Conservation (phyloP, 2,329 filamentous ascomycete genomes). For the Penicillium fuscoglaucum region DNA sequence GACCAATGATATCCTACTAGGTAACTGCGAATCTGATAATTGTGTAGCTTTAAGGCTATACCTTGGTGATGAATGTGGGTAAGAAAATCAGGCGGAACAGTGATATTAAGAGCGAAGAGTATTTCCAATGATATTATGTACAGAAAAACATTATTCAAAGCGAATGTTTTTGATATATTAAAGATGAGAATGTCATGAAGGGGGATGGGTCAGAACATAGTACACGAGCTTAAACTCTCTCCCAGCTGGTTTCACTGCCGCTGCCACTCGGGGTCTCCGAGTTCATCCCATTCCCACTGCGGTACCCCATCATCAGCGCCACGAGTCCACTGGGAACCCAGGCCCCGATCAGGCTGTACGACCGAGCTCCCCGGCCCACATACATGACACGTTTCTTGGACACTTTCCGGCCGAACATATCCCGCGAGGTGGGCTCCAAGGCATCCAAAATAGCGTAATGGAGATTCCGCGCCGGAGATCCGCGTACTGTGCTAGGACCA, state of each 20-base stretch:
- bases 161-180: conserved; percentile 4
- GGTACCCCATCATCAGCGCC: conserved; percentile 90
- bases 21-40: conserved; percentile 2
- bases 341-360: conserved; percentile 82
- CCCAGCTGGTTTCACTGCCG: conserved; percentile 40
- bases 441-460: conserved; percentile 91
- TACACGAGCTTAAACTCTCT: conserved; percentile 28
- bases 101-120: conserved; percentile 20
- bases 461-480: conserved; percentile 73
- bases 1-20: not conserved
- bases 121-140: conserved; percentile 15
- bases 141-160: conserved; percentile 8
- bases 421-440: conserved; percentile 56
- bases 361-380: conserved; percentile 78
- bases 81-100: conserved; percentile 3
- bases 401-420: conserved; percentile 40
- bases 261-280: conserved; percentile 31
- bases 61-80: conserved; percentile 7
- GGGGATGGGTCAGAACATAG: not conserved
- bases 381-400: conserved; percentile 61
- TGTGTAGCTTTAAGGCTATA: not conserved
- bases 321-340: conserved; percentile 77
- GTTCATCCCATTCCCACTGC: conserved; percentile 35
- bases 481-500: conserved; percentile 51
- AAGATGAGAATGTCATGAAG: not conserved